Base-by-base conservation (phyloP, 192 early-diverging fungal species). In the Cetraspora pellucida region DNA sequence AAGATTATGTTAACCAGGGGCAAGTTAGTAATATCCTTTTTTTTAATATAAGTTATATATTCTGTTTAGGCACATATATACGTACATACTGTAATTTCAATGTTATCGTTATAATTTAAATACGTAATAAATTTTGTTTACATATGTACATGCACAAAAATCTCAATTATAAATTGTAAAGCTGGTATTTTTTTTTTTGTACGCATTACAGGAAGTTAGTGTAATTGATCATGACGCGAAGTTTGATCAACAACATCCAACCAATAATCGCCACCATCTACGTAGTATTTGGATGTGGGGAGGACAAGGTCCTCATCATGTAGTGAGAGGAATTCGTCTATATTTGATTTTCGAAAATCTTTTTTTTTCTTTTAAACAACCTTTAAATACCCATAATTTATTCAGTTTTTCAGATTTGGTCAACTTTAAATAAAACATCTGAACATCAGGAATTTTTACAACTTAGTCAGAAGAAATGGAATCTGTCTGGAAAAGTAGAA, bases 311-410 rank as follows among this genome's bases (percentile, higher is more conserved):
- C 17, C 49, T 52, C 49, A 52, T 5, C 49, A 52, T 52, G 10
- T 52, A 52, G 17, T 16, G 13, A 16, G 49, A 16, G 49, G 49
- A 52, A 52, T 52, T 52, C 49, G 49, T 52, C 49, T 52, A 52
- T 52, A 16, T 64, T n/a, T 65, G 30, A 65, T 65, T 65, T 65
- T 65, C 37, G 37, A 13, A 44, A 65, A 65, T 31, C 13, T n/a
- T 43, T 65, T 21, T n/a, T 65, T 43, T 43, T 61, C 11, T 21
- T 17, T 64, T 37, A 0, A 11, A 30, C 19, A 65, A 37, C 0
- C 31, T 65, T 7, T 14, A 61, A 61, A 61, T 28, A 60, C 11
- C 31, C 19, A 31, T 65, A 65, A 65, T 65, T 64, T 64, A 64
- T 64, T 64, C 9, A 5, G 31, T 37, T 37, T 5, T 37, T 43